Evolutionary conservation across 441 rosid genomes (phyloP), one percentile per base, ranked within the genome.

Genomic region (Bruguiera hainesii): DNA sequence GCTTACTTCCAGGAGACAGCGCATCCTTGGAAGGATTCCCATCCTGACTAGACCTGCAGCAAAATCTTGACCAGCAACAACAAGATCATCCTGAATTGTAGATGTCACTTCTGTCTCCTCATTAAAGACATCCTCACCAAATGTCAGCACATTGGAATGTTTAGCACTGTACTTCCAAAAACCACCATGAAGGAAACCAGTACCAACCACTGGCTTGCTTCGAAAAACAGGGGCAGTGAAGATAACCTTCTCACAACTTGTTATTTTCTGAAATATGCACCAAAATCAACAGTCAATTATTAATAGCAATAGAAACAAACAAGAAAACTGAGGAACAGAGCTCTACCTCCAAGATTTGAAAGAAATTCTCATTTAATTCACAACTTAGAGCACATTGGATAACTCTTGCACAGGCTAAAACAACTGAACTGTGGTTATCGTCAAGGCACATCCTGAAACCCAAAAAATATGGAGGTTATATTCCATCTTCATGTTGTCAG

Each of bases 81-180:
- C 71, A 73, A 91, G 75, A 79, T 94, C 97, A 65, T 94, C 96
- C 83, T 82, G 89, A 73, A 94, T 89, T 56, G 98, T 91, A 57
- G 74, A 87, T 28, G 78, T 76, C 69, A 75, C 91, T 78, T 85
- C 88, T 58, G 76, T 69, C 66, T 79, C 93, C 33, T 87, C 90
- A 81, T 76, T 83, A 68, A 75, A 23, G 64, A 57, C 61, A 70
- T 82, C 82, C 76, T 78, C 84, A 33, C 79, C 73, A 51, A 72
- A 76, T 71, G 78, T 76, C 71, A 85, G 73, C 66, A 94, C 73
- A 61, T 88, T 94, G 71, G 96, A 87, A 68, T 89, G 85, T 82
- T 94, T 94, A 21, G 93, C 89, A 73, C 82, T 88, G 78, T 94
- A 89, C 83, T 94, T 94, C 98, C 97, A 91, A 76, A 81, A 91